Conservation (phyloP, 2,329 filamentous ascomycete genomes). For the Rhexocercosporidium sp. region DNA sequence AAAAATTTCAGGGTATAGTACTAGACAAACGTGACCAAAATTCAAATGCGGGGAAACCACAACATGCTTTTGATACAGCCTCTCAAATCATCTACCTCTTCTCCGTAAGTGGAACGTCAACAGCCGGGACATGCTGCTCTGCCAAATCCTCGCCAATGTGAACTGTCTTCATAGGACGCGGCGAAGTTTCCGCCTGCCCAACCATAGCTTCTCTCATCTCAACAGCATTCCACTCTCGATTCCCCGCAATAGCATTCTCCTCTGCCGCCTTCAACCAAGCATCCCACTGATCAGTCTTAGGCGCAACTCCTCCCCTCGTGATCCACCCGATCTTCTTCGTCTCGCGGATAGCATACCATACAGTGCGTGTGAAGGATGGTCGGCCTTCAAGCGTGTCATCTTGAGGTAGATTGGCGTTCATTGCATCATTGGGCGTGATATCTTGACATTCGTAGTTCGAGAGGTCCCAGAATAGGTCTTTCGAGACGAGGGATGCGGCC, state of each 20-base stretch:
- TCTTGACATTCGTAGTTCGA: conserved; percentile 53
- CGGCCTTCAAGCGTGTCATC: conserved; percentile 47
- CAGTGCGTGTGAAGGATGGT: conserved; percentile 58
- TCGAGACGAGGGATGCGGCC: conserved; percentile 45
- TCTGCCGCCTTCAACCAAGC: conserved; percentile 58
- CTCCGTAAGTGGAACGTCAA: conserved; percentile 30
- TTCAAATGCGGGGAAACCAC: too few species aligned
- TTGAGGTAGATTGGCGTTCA: conserved; percentile 44
- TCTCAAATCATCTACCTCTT: conserved; percentile 1
- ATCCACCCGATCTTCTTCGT: conserved; percentile 60
- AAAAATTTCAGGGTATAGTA: conserved; percentile 11
- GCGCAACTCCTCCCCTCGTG: conserved; percentile 55
- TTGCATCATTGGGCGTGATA: conserved; percentile 48
- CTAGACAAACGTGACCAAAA: not conserved
- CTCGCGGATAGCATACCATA: conserved; percentile 64
- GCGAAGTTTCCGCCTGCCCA: conserved; percentile 28
- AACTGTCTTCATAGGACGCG: conserved; percentile 11
- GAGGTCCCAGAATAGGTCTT: conserved; percentile 61
- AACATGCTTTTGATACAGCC: not conserved
- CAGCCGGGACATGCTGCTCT: conserved; percentile 36
- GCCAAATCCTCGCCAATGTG: conserved; percentile 27
- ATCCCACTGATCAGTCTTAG: conserved; percentile 57
- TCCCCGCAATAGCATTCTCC: conserved; percentile 42
- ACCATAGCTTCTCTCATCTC: conserved; percentile 55
- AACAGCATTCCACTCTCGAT: conserved; percentile 53